phyloP scores from a whole-genome alignment of 2,329 filamentous ascomycete genomes.

The Pyrenophora seminiperda region DNA sequence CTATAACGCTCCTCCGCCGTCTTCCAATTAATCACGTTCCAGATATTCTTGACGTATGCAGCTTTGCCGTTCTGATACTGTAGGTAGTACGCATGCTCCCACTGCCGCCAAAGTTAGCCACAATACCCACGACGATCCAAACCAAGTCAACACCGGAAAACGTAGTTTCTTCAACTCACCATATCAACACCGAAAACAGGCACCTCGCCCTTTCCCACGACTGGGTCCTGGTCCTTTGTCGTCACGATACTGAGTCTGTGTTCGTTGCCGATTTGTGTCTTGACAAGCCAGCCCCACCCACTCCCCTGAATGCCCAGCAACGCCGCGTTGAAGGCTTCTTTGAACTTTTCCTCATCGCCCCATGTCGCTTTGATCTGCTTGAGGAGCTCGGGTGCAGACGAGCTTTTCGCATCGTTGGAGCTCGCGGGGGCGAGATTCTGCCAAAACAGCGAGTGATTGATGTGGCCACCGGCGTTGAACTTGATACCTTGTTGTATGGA shows the following conservation, averaged over 20 bases:
- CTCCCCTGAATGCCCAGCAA: constrained; percentile 78
- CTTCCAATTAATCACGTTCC: constrained; percentile 80
- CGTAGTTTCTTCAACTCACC: constrained; percentile 39
- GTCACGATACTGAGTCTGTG: constrained; percentile 69
- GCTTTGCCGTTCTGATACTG: constrained; percentile 80
- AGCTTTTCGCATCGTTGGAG: constrained; percentile 62
- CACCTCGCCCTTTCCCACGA: constrained; percentile 65
- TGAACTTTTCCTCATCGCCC: constrained; percentile 71
- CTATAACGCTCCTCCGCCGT: constrained; percentile 67
- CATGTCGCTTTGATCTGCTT: constrained; percentile 68
- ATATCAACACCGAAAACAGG: constrained; percentile 82
- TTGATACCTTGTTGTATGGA: constrained; percentile 73
- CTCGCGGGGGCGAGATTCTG: constrained; percentile 72
- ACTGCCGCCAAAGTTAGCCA: no score
- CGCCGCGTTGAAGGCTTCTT: constrained; percentile 66
- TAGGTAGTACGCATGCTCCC: constrained; percentile 92
- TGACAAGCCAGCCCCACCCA: constrained; percentile 87
- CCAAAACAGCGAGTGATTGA: constrained; percentile 95
- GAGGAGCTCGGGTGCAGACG: constrained; percentile 62
- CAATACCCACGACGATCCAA: no score
- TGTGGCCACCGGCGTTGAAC: constrained; percentile 90
- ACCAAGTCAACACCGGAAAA: no score
- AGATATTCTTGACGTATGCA: constrained; percentile 75
- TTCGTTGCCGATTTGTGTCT: constrained; percentile 61
- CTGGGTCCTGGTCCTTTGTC: constrained; percentile 85